Percentiles rank a stretch among this genome's conserved stretches.
Conservation (phyloP, 2,329 filamentous ascomycete species). For the Fusarium pseudoanthophilum region DNA sequence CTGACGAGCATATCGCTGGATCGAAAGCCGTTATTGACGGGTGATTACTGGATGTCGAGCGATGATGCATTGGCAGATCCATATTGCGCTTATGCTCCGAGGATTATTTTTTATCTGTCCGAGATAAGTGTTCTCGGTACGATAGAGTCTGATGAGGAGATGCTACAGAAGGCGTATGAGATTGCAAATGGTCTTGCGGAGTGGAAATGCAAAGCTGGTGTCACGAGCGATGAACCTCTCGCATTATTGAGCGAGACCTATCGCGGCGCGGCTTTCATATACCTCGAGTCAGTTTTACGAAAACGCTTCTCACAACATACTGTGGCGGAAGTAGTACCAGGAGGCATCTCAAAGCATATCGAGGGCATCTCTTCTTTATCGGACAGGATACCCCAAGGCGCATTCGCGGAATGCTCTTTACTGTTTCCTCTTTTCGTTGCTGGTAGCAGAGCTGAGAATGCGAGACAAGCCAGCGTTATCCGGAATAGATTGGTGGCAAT, state of each 20-base stretch:
- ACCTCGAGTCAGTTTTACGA: neutral
- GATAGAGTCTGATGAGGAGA: accelerated
- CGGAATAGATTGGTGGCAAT: accelerated
- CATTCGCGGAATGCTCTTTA: neutral
- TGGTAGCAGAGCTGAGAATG: neutral
- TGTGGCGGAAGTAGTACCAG: neutral
- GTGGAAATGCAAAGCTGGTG: neutral
- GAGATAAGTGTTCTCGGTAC: neutral
- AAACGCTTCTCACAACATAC: neutral
- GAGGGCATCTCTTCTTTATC: accelerated
- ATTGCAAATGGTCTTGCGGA: neutral
- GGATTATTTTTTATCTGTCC: accelerated
- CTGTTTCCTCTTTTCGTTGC: accelerated
- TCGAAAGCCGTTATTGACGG: neutral
- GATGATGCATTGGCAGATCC: neutral
- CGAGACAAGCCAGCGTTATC: accelerated
- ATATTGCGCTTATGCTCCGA: neutral
- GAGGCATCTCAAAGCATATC: accelerated
- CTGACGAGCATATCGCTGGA: neutral
- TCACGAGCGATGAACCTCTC: neutral
- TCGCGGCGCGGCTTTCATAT: neutral
- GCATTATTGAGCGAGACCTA: accelerated
- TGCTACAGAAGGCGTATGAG: neutral
- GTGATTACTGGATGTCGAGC: neutral
- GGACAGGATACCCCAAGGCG: accelerated